phyloP scores from a whole-genome alignment of 73 alveolate species.

The Paramecium sexaurelia region DNA sequence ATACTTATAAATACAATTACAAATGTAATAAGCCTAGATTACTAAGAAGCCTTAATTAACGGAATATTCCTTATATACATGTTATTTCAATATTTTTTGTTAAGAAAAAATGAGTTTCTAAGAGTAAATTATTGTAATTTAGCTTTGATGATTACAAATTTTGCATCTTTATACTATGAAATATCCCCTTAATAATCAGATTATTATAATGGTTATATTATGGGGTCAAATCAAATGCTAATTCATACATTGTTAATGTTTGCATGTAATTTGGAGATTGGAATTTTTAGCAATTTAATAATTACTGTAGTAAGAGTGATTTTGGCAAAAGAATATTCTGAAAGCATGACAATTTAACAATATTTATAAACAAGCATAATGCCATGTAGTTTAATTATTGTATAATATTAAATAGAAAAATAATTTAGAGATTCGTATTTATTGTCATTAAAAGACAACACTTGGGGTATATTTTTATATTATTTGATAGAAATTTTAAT shows the following conservation, averaged over 20 bases:
- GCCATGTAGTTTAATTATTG: not conserved
- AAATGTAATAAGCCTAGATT: not conserved
- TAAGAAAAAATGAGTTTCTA: not conserved
- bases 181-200: not conserved
- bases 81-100: not conserved
- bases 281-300: not conserved
- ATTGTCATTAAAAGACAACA: slow-evolving; percentile 4
- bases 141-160: not conserved
- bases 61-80: not conserved
- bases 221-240: slow-evolving; percentile 1
- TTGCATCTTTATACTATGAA: not conserved
- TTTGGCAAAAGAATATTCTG: not conserved
- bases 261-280: not conserved
- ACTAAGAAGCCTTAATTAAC: not conserved
- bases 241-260: not conserved
- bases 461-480: not conserved
- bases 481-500: not conserved
- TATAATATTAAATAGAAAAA: not conserved
- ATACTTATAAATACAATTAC: not conserved
- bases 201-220: not conserved
- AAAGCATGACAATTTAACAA: not conserved
- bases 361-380: not conserved
- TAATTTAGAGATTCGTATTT: not conserved
- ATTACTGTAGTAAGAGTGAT: not conserved
- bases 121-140: not conserved